Conservation (phyloP, 129 eudicot species). For the Ambrosia trifida region DNA sequence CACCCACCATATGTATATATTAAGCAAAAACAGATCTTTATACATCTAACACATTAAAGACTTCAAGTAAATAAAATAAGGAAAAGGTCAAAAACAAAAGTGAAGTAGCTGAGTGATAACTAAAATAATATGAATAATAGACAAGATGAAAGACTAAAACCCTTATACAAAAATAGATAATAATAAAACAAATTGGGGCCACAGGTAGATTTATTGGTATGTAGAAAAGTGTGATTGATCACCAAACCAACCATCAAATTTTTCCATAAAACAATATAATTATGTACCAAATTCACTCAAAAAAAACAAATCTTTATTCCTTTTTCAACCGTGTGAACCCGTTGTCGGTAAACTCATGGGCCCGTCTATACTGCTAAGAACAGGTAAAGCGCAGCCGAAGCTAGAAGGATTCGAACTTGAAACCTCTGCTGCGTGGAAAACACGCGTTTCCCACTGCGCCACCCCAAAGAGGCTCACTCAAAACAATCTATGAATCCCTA, state of each 20-base stretch:
- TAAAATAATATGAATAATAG: slow-evolving; percentile 28
- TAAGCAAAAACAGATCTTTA: too few relatives aligned
- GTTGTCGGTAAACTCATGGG: too few relatives aligned
- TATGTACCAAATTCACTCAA: slow-evolving; percentile 7
- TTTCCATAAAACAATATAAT: slow-evolving; percentile 26
- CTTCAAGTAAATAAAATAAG: not conserved
- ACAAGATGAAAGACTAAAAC: slow-evolving; percentile 41
- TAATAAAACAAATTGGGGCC: slow-evolving; percentile 30
- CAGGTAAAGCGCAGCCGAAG: too few relatives aligned
- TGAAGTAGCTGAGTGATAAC: slow-evolving; percentile 28
- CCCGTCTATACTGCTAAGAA: too few relatives aligned
- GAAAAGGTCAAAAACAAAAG: slow-evolving; percentile 24
- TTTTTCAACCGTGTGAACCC: too few relatives aligned
- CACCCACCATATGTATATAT: too few relatives aligned
- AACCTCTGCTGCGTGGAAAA: too few relatives aligned
- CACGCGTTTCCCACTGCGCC: too few relatives aligned
- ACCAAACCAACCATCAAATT: slow-evolving; percentile 35
- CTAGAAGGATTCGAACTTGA: too few relatives aligned
- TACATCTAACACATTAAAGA: slow-evolving; percentile 6
- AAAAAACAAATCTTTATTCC: too few relatives aligned
- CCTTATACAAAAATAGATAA: slow-evolving; percentile 26
- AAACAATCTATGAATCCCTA: not conserved
- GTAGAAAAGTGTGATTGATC: slow-evolving; percentile 36
- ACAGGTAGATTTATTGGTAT: slow-evolving; percentile 30
- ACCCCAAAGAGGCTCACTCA: too few relatives aligned